A percentile compares a stretch with the other conserved stretches of the same genome.
Conservation (phyloP, 2,329 filamentous ascomycete species). For the Rutstroemia sydowiana region DNA sequence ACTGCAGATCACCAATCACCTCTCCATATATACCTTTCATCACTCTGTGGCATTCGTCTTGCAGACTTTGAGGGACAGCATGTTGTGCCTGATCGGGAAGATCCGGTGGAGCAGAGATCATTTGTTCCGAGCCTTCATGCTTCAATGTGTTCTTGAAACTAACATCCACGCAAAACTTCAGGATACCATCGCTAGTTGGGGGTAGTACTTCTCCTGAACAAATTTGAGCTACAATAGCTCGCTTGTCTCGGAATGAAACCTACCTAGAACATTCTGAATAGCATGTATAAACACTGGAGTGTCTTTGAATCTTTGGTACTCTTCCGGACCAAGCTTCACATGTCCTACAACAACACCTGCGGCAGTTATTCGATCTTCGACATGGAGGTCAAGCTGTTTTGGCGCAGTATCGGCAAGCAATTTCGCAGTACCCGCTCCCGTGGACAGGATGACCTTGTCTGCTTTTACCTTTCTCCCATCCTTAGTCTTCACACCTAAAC, state of each 20-base stretch:
- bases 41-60: conserved; percentile 35
- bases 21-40: conserved; percentile 37
- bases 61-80: conserved; percentile 35
- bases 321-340: conserved; percentile 37
- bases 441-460: conserved; percentile 46
- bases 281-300: conserved; percentile 48
- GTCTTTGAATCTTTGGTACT: conserved; percentile 40
- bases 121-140: conserved; percentile 40
- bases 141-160: conserved; percentile 48
- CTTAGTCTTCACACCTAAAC: conserved; percentile 42
- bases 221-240: background rate
- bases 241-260: conserved; percentile 4
- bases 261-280: conserved; percentile 36
- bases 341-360: conserved; percentile 47
- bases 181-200: conserved; percentile 39
- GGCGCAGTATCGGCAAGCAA: conserved; percentile 46
- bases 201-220: conserved; percentile 32
- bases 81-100: conserved; percentile 35
- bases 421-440: conserved; percentile 49
- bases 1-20: conserved; percentile 32
- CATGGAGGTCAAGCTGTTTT: conserved; percentile 42
- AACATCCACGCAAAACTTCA: conserved; percentile 56
- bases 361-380: conserved; percentile 46
- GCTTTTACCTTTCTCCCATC: conserved; percentile 42
- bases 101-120: conserved; percentile 45